A percentile compares a stretch with the other conserved stretches of the same genome.
These are phyloP conservation scores for Escallonia herrerae DNA, from an alignment of 129 eudicot genomes.

Conservation along the genomic window DNA sequence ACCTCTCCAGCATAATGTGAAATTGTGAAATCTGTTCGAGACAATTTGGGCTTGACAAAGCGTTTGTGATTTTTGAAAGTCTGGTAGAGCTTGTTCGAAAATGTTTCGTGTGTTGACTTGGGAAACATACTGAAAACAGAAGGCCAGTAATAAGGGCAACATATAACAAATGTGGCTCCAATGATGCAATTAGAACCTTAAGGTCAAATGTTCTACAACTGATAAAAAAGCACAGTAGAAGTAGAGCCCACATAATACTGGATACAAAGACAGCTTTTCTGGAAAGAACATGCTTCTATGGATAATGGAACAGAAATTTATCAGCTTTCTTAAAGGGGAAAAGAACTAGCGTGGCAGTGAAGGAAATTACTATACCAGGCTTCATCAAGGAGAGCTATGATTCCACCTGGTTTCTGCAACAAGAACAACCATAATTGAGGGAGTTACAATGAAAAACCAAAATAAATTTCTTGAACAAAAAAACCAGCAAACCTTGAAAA, in stretches of 20 bases:
- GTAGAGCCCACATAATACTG: no score
- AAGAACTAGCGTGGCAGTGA: no score
- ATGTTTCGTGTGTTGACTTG: conserved; percentile 94
- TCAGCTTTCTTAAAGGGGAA: no score
- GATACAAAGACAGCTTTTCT: no score
- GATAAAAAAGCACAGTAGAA: neutral
- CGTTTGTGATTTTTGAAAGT: conserved; percentile 85
- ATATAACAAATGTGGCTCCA: no score
- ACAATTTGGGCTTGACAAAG: conserved; percentile 85
- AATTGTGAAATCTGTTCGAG: conserved; percentile 85
- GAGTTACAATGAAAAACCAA: no score
- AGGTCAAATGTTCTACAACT: neutral
- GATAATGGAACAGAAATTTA: no score
- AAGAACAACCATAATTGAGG: neutral
- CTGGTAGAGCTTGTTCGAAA: conserved; percentile 85
- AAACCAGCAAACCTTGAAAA: neutral
- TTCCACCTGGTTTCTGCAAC: conserved; percentile 97
- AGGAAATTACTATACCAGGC: conserved; percentile 62
- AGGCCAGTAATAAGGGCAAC: neutral
- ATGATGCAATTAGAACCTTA: conserved; percentile 3
- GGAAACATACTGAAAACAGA: conserved; percentile 85
- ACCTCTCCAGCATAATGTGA: conserved; percentile 99
- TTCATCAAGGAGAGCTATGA: conserved; percentile 95
- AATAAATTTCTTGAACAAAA: neutral
- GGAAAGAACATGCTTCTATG: no score